Percentiles rank a stretch among this genome's conserved stretches.
Evolutionary conservation across 2,329 filamentous ascomycete species (phyloP).

Genomic region (Colletotrichum ledebouriae): DNA sequence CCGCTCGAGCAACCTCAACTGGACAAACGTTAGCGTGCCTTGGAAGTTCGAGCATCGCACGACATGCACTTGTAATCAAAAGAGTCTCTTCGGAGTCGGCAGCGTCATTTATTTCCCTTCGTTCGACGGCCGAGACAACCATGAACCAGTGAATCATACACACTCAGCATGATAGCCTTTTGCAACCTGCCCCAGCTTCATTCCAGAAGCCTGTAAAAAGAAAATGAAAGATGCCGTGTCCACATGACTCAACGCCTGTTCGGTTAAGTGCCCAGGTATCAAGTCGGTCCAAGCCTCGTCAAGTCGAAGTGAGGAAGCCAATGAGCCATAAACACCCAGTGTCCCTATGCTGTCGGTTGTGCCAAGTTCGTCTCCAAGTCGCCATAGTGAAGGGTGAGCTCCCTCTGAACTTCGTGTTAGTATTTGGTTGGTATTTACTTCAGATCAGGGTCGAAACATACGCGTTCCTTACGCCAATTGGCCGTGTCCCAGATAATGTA

Average conservation of each 20-base stretch:
- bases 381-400: conserved; percentile 72
- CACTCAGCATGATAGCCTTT: conserved; percentile 33
- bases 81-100: conserved; percentile 16
- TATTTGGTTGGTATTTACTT: conserved; percentile 7
- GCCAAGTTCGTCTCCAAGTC: conserved; percentile 67
- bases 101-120: conserved; percentile 40
- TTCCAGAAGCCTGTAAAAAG: conserved; percentile 34
- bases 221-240: conserved; percentile 22
- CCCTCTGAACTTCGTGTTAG: conserved; percentile 58
- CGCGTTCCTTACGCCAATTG: conserved; percentile 74
- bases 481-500: conserved; percentile 76
- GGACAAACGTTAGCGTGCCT: too few relatives aligned
- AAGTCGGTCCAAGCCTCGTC: conserved; percentile 38
- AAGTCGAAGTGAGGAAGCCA: conserved; percentile 22
- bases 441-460: conserved; percentile 54
- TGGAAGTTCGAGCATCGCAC: too few relatives aligned
- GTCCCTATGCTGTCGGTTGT: conserved; percentile 30
- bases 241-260: conserved; percentile 41
- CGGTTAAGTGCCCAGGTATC: conserved; percentile 32
- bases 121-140: conserved; percentile 30
- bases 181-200: conserved; percentile 34
- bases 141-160: conserved; percentile 41
- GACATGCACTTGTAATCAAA: not conserved
- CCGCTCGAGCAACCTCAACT: conserved; percentile 2
- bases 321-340: conserved; percentile 17